phyloP scores from a whole-genome alignment of 2,329 filamentous ascomycete genomes.

The Colletotrichum godetiae region DNA sequence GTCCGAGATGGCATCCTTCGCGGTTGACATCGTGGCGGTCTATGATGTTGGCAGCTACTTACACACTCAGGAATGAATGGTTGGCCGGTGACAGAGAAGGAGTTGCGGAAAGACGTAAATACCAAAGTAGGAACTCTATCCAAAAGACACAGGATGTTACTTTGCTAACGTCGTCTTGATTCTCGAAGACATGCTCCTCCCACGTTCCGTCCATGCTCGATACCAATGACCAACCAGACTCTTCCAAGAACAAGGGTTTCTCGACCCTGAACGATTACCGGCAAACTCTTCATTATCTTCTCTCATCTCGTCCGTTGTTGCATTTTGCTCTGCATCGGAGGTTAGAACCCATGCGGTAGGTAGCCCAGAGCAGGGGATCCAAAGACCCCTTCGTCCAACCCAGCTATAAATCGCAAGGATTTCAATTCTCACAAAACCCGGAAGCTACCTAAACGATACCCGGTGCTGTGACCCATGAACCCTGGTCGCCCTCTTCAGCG shows the following conservation, averaged over 20 bases:
- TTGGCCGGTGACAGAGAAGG: neutral
- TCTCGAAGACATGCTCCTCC: neutral
- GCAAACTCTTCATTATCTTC: neutral
- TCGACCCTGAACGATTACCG: neutral
- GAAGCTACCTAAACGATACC: neutral
- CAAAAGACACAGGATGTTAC: neutral
- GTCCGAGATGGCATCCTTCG: neutral
- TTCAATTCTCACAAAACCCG: neutral
- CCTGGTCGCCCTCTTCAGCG: neutral
- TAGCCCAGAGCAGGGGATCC: neutral
- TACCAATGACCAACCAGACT: neutral
- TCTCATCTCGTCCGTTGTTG: neutral
- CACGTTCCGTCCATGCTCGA: neutral
- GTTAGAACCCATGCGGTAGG: neutral
- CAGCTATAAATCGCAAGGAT: neutral
- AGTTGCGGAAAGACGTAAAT: neutral
- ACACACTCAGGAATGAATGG: neutral
- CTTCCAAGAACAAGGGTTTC: neutral
- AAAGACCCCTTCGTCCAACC: neutral
- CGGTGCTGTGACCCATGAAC: neutral
- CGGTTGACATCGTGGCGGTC: neutral
- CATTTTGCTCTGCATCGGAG: neutral
- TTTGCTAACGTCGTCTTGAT: neutral
- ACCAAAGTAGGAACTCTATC: neutral
- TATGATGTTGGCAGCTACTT: neutral